Conservation (phyloP, 176 grass and related monocot genomes). For the Ananas comosus region DNA sequence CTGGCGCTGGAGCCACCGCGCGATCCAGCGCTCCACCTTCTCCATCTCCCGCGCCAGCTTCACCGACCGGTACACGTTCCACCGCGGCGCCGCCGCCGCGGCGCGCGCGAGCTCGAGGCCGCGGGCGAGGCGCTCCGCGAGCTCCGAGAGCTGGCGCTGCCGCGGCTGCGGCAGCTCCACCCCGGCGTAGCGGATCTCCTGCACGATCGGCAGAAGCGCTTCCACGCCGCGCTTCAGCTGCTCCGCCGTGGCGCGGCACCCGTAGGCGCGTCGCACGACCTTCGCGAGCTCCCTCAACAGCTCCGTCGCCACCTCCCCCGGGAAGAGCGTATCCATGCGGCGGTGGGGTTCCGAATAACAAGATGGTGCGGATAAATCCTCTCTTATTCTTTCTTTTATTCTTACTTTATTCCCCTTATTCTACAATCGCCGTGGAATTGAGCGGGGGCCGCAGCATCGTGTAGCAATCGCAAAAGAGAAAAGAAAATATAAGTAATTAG, state of each 20-base stretch:
- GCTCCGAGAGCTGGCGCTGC: constrained; percentile 48
- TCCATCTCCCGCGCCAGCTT: constrained; percentile 80
- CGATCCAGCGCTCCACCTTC: constrained; percentile 62
- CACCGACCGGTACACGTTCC: constrained; percentile 92
- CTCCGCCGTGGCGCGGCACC: constrained; percentile 66
- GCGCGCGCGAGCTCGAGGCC: constrained; percentile 76
- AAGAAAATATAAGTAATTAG: too few species aligned
- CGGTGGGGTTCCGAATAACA: too few species aligned
- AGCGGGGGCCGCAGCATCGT: too few species aligned
- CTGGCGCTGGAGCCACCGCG: constrained; percentile 64
- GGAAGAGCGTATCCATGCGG: constrained; percentile 26
- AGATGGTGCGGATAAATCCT: too few species aligned
- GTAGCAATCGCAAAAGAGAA: too few species aligned
- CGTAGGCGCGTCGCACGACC: constrained; percentile 43
- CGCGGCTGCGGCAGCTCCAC: constrained; percentile 35
- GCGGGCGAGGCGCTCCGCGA: constrained; percentile 44
- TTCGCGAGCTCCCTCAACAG: constrained; percentile 52
- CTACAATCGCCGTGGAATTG: too few species aligned
- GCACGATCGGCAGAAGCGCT: constrained; percentile 67
- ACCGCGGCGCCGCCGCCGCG: constrained; percentile 52
- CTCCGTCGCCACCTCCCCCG: constrained; percentile 48
- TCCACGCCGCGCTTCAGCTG: constrained; percentile 80
- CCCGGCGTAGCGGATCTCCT: constrained; percentile 31
- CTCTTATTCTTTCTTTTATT: too few species aligned
- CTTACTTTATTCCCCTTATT: too few species aligned